Conservation (phyloP, 23 red algal species). For the Gracilaria vermiculophylla region DNA sequence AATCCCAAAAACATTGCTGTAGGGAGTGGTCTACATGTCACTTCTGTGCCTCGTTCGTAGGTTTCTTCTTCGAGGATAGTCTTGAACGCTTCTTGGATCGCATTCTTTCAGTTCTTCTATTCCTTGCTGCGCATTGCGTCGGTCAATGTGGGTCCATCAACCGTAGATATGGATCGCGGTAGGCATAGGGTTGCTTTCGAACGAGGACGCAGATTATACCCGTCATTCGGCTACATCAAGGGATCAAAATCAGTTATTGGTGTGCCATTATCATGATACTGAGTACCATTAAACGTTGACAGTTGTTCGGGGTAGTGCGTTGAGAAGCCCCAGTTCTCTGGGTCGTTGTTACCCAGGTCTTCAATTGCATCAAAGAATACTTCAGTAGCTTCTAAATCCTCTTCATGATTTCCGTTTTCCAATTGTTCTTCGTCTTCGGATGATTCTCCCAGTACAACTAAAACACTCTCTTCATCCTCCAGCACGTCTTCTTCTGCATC, state of each 20-base stretch:
- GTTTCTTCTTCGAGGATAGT: neutral
- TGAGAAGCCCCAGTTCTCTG: neutral
- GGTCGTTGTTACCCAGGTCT: neutral
- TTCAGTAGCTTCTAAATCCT: too few relatives aligned
- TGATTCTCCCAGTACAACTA: neutral
- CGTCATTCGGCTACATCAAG: neutral
- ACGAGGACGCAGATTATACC: neutral
- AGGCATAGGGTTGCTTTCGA: neutral
- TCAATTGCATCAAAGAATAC: neutral
- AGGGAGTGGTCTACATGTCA: neutral
- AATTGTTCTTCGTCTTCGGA: neutral
- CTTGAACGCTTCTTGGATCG: slow-evolving; percentile 26
- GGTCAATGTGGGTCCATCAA: neutral
- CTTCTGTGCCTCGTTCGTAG: neutral
- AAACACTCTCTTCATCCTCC: neutral
- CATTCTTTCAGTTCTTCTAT: slow-evolving; percentile 21
- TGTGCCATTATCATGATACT: neutral
- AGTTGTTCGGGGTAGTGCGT: slow-evolving; percentile 7
- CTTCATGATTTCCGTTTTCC: neutral
- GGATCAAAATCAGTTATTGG: neutral
- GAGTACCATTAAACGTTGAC: neutral
- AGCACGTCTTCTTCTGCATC: neutral
- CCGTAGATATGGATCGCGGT: neutral
- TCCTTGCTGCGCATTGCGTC: neutral
- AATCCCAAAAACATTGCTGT: slow-evolving; percentile 25